These are phyloP conservation scores for Avena insularis DNA, from an alignment of 176 grass and related monocot genomes.

Conservation along the genomic window DNA sequence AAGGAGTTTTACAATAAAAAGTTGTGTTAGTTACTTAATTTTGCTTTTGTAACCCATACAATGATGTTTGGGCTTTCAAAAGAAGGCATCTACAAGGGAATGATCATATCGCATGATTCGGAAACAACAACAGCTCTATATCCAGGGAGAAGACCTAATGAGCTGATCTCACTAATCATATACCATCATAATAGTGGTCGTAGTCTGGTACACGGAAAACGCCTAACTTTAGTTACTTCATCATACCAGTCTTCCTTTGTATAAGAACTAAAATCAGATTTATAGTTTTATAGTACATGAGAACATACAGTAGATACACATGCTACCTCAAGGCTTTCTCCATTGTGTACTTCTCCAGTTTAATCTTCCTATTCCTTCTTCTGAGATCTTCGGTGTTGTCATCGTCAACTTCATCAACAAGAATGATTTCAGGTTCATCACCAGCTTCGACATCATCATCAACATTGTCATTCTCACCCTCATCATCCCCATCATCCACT, in stretches of 20 bases:
- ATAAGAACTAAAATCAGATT: slow-evolving; percentile 35
- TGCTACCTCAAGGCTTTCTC: slow-evolving; percentile 54
- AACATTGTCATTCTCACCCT: slow-evolving; percentile 42
- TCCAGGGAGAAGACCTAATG: slow-evolving; percentile 19
- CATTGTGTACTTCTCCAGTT: slow-evolving; percentile 49
- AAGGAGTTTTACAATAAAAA: neutral
- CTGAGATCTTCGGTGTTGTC: slow-evolving; percentile 34
- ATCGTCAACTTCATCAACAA: slow-evolving; percentile 57
- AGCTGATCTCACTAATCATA: slow-evolving; percentile 33
- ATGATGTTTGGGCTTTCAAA: neutral
- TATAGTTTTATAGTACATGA: slow-evolving; percentile 2
- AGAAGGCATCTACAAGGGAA: slow-evolving; percentile 25
- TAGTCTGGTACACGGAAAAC: slow-evolving; percentile 32
- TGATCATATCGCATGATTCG: neutral
- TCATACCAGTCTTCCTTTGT: slow-evolving; percentile 21
- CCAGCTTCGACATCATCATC: slow-evolving; percentile 35
- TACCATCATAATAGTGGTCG: slow-evolving; percentile 21
- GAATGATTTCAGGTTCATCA: slow-evolving; percentile 72
- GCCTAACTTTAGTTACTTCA: slow-evolving; percentile 29
- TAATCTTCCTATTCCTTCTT: slow-evolving; percentile 46
- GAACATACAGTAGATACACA: slow-evolving; percentile 3
- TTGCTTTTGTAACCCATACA: slow-evolving; percentile 15
- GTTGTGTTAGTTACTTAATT: slow-evolving; percentile 7
- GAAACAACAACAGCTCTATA: slow-evolving; percentile 2
- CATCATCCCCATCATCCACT: slow-evolving; percentile 27